Conservation (phyloP, 73 alveolate species). For the Uronychia setigera region DNA sequence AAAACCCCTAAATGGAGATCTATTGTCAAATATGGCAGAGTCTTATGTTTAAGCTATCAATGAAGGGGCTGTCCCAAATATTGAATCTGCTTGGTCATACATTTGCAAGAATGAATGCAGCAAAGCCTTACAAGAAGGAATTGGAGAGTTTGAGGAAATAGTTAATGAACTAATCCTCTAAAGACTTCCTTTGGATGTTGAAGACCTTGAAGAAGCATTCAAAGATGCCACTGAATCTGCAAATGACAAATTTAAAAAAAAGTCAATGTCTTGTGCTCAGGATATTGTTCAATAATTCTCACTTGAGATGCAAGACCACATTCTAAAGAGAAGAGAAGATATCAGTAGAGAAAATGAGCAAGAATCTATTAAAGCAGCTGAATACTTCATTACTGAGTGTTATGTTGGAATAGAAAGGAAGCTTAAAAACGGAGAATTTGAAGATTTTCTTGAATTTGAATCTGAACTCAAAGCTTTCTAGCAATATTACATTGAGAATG, state of each 20-base stretch:
- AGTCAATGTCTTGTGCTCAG: background rate
- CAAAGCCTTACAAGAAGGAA: slow-evolving; percentile 58
- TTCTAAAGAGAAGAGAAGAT: background rate
- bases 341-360: slow-evolving; percentile 72
- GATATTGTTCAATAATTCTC: background rate
- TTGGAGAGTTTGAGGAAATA: slow-evolving; percentile 47
- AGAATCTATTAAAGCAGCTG: slow-evolving; percentile 63
- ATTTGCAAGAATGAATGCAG: slow-evolving; percentile 71
- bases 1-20: slow-evolving; percentile 83
- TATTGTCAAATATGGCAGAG: slow-evolving; percentile 76
- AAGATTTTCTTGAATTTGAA: slow-evolving; percentile 70
- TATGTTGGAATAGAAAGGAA: slow-evolving; percentile 74
- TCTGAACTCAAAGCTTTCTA: slow-evolving; percentile 76
- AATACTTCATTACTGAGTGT: slow-evolving; percentile 67
- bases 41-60: slow-evolving; percentile 83
- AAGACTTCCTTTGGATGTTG: slow-evolving; percentile 52
- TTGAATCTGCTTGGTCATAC: slow-evolving; percentile 86
- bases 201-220: slow-evolving; percentile 67
- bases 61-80: slow-evolving; percentile 89
- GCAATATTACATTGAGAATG: slow-evolving; percentile 77
- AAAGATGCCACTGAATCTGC: slow-evolving; percentile 10
- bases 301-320: background rate
- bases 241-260: too few relatives aligned
- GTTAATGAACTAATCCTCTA: slow-evolving; percentile 41
- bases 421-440: slow-evolving; percentile 77